Conservation (phyloP, 2,329 filamentous ascomycete species). For the Microdochium trichocladiopsis region DNA sequence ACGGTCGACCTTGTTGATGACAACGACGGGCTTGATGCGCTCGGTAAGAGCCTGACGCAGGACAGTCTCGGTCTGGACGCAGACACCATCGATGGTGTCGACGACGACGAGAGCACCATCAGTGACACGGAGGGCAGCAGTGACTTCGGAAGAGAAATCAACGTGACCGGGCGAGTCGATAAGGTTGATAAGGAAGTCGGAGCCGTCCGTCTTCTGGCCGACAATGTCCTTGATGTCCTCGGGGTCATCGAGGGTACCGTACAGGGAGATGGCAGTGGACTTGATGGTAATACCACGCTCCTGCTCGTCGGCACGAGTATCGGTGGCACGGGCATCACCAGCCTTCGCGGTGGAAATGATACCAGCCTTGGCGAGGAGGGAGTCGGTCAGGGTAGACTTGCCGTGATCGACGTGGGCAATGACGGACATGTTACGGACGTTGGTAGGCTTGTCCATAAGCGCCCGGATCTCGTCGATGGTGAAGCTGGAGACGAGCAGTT, state of each 20-base stretch:
- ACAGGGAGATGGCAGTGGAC: slow-evolving; percentile 98
- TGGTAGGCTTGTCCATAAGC: slow-evolving; percentile 68
- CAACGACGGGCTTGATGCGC: slow-evolving; percentile 99
- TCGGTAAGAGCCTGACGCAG: slow-evolving; percentile 98
- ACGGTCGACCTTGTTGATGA: slow-evolving; percentile 99
- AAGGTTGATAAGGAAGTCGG: slow-evolving; percentile 99
- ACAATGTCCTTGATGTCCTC: slow-evolving; percentile 95
- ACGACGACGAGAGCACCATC: slow-evolving; percentile 99
- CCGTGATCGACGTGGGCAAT: slow-evolving; percentile 99
- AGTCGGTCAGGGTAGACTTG: slow-evolving; percentile 99
- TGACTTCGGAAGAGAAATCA: slow-evolving; percentile 99
- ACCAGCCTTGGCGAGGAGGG: slow-evolving; percentile 97
- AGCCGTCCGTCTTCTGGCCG: slow-evolving; percentile 78
- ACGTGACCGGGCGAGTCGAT: slow-evolving; percentile 99
- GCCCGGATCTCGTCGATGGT: slow-evolving; percentile 87
- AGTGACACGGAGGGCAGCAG: slow-evolving; percentile 98
- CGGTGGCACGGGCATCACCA: slow-evolving; percentile 90
- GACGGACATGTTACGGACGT: slow-evolving; percentile 95
- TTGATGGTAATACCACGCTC: slow-evolving; percentile 99
- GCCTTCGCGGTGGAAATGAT: slow-evolving; percentile 98
- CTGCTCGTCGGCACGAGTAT: slow-evolving; percentile 96
- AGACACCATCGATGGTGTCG: slow-evolving; percentile 99
- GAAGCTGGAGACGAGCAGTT: slow-evolving; percentile 64
- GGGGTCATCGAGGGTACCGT: slow-evolving; percentile 69
- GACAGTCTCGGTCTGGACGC: slow-evolving; percentile 99